Conservation (phyloP, 1,284 basidiomycete genomes). For the Pseudozyma thailandica region DNA sequence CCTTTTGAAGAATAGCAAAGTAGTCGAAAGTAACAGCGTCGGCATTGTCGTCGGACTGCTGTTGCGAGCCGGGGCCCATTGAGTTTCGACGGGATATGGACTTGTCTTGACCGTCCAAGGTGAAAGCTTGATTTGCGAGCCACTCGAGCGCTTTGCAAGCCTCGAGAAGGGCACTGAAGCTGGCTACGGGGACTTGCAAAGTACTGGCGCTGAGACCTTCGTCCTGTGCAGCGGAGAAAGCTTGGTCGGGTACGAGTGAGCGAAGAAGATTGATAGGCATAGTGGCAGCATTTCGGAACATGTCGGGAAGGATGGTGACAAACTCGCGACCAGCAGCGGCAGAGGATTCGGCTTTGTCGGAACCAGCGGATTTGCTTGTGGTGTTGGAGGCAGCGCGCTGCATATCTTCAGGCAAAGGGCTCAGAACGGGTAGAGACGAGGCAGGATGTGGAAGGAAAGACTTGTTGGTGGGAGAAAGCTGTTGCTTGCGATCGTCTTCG, state of each 20-base stretch:
- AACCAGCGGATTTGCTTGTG: slow-evolving; percentile 25
- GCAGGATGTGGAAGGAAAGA: not conserved
- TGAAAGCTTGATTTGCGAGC: slow-evolving; percentile 29
- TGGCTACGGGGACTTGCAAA: slow-evolving; percentile 54
- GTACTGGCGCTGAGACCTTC: slow-evolving; percentile 52
- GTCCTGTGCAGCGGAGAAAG: slow-evolving; percentile 35
- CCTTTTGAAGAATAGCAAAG: slow-evolving; percentile 44
- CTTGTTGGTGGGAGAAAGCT: slow-evolving; percentile 31
- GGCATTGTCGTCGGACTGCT: slow-evolving; percentile 13
- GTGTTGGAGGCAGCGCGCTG: slow-evolving; percentile 23
- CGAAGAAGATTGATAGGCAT: slow-evolving; percentile 44
- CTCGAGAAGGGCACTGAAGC: slow-evolving; percentile 54
- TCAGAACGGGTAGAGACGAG: slow-evolving; percentile 16
- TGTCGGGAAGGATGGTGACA: slow-evolving; percentile 28
- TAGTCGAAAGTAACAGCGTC: slow-evolving; percentile 43
- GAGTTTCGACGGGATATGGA: slow-evolving; percentile 13
- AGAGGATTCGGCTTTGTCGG: slow-evolving; percentile 13
- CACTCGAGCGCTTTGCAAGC: slow-evolving; percentile 54
- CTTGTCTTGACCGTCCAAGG: slow-evolving; percentile 8
- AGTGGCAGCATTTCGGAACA: slow-evolving; percentile 31
- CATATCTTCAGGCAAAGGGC: slow-evolving; percentile 22
- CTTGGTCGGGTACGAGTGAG: slow-evolving; percentile 48
- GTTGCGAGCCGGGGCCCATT: slow-evolving; percentile 6
- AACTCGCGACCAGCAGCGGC: not conserved
- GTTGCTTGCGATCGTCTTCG: slow-evolving; percentile 24